Base-by-base conservation (phyloP, 1,139 yeast genomes). In the Debaryomycetaceae sp. region DNA sequence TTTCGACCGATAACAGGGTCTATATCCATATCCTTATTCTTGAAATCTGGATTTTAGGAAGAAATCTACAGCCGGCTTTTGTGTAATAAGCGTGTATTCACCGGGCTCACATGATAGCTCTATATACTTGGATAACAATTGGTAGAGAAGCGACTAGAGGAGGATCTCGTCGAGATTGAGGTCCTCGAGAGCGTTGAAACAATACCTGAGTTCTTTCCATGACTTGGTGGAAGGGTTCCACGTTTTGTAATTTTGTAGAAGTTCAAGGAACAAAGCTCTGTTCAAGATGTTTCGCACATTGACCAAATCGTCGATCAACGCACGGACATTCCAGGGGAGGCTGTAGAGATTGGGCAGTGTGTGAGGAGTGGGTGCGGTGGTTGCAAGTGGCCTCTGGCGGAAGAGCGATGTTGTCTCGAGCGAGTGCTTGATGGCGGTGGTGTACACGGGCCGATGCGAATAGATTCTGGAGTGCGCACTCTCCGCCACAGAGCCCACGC, bases 201-300 rank as follows among this genome's bases (percentile, higher is more conserved):
- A 62, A 47, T 63, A 67, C 50, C 68, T 69, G 39, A 77, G 50
- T 14, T 77, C 82, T 41, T 66, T 68, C 71, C 72, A 68, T 7
- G 49, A 57, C 40, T 65, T 63, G 2, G 57, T 52, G 11, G 57
- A 55, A 0, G 79, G 76, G 6, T 66, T 66, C 83, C 83, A 78
- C 0, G 48, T 40, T 6, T 56, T 50, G 52, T 60, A 78, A 36
- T 66, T 66, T 5, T 46, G 45, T 13, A 75, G 46, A 33, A 79
- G 56, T 22, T 65, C 64, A 4, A 50, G 47, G 9, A 73, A 48
- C 40, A 75, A 53, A 30, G 56, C 49, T 22, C 54, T 44, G 33
- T 64, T 63, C 6, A 65, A 63, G 22, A 77, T 63, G 53, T 79
- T 75, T 45, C 67, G 68, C 7, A 76, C 56, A 34, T 55, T 53